Percentiles rank a stretch among this genome's conserved stretches.
Evolutionary conservation across 2,329 filamentous ascomycete genomes (phyloP).

Genomic region (Claviceps quebecensis): DNA sequence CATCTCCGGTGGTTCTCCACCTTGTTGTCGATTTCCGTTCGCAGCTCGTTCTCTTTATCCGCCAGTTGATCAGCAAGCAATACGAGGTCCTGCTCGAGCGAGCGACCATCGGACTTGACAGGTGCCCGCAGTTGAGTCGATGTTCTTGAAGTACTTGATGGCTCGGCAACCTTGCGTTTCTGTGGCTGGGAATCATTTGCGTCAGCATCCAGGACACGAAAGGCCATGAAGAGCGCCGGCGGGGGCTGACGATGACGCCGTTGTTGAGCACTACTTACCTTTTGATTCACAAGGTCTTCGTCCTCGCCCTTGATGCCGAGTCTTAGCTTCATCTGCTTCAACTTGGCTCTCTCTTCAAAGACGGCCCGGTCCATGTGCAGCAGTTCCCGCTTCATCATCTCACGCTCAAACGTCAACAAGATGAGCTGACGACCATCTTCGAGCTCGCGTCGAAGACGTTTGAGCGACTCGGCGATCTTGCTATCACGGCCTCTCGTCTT

Average conservation of each 20-base stretch:
- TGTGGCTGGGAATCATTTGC: slow-evolving; percentile 38
- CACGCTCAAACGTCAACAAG: slow-evolving; percentile 62
- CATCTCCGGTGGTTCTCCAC: slow-evolving; percentile 79
- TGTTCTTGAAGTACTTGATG: slow-evolving; percentile 45
- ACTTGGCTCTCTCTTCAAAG: slow-evolving; percentile 66
- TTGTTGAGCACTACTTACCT: slow-evolving; percentile 40
- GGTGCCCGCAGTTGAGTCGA: slow-evolving; percentile 56
- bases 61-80: slow-evolving; percentile 62
- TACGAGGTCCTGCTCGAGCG: slow-evolving; percentile 65
- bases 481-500: slow-evolving; percentile 91
- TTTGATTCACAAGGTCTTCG: slow-evolving; percentile 88
- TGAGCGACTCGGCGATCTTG: slow-evolving; percentile 87
- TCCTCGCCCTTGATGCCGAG: slow-evolving; percentile 85
- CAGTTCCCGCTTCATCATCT: slow-evolving; percentile 64
- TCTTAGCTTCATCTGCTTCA: slow-evolving; percentile 81
- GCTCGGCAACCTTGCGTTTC: slow-evolving; percentile 53
- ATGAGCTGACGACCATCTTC: slow-evolving; percentile 79
- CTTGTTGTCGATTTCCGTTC: slow-evolving; percentile 72
- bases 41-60: slow-evolving; percentile 70
- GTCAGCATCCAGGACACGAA: slow-evolving; percentile 17
- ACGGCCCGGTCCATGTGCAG: slow-evolving; percentile 61
- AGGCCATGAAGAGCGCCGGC: slow-evolving; percentile 5
- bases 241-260: not conserved
- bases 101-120: slow-evolving; percentile 53
- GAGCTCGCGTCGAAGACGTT: slow-evolving; percentile 77